Conservation (phyloP, 352 stramenopile species). For the Pythium pectinolyticum region DNA sequence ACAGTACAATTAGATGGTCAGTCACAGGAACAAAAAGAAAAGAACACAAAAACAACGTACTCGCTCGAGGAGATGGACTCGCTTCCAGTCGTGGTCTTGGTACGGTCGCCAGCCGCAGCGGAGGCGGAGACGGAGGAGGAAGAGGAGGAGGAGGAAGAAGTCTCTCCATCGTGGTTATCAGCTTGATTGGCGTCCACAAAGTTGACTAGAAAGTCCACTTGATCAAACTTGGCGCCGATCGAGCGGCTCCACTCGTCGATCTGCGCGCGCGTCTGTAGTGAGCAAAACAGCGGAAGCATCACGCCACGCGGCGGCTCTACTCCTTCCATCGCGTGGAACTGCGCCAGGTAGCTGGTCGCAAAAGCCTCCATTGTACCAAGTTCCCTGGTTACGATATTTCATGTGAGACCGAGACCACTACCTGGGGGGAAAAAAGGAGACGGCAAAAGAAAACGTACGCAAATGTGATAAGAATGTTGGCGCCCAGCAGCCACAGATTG, state of each 20-base stretch:
- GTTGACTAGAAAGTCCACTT: conserved; percentile 72
- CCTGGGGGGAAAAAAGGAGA: no score
- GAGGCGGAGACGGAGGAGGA: no score
- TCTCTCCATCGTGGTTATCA: no score
- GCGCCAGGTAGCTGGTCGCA: conserved; percentile 51
- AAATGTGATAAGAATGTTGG: conserved; percentile 68
- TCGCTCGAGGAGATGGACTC: conserved; percentile 1
- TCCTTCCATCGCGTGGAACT: conserved; percentile 41
- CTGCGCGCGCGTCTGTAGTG: conserved; percentile 45
- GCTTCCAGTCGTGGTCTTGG: background rate
- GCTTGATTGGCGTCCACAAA: conserved; percentile 39
- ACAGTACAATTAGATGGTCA: background rate
- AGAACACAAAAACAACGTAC: conserved; percentile 12
- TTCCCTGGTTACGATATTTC: conserved; percentile 30
- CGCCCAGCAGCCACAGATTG: conserved; percentile 65
- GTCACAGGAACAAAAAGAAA: background rate
- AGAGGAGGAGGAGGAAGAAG: no score
- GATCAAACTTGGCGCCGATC: conserved; percentile 55
- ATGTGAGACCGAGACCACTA: background rate
- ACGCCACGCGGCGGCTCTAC: conserved; percentile 45
- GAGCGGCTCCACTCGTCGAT: conserved; percentile 61
- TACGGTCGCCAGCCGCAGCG: background rate
- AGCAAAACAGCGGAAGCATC: conserved; percentile 55
- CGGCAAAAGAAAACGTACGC: conserved; percentile 37
- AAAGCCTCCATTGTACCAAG: conserved; percentile 50